These are phyloP conservation scores for Mycena galericulata DNA, from an alignment of 768 basidiomycete genomes.

Conservation along the genomic window DNA sequence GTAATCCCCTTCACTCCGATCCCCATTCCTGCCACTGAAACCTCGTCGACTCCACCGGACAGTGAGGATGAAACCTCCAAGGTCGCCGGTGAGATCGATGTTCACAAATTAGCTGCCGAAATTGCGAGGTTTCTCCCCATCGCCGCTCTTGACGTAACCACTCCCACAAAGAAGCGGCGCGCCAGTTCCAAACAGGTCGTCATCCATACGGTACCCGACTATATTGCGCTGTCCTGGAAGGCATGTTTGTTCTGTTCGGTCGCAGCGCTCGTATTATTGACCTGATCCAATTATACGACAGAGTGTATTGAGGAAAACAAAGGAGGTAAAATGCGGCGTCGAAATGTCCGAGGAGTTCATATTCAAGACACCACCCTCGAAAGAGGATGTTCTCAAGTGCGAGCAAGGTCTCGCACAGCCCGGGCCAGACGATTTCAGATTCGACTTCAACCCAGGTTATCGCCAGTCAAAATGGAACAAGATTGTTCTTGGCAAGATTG, in stretches of 20 bases:
- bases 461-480: not conserved
- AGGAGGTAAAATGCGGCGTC: not conserved
- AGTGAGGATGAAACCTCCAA: not conserved
- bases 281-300: too few relatives aligned
- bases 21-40: not conserved
- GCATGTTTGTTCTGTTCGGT: too few relatives aligned
- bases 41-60: not conserved
- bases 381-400: not conserved
- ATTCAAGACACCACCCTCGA: not conserved
- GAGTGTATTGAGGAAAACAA: not conserved
- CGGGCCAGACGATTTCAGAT: not conserved
- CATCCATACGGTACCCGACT: not conserved
- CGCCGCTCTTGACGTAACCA: not conserved
- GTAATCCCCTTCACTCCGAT: not conserved
- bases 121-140: not conserved
- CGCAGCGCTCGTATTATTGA: too few relatives aligned
- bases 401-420: not conserved
- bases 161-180: not conserved
- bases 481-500: not conserved
- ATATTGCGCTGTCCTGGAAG: not conserved
- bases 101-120: not conserved
- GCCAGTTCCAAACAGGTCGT: not conserved
- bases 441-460: not conserved
- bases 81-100: not conserved
- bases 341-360: not conserved